These are phyloP conservation scores for Rhodotorula toruloides DNA, from an alignment of 768 basidiomycete genomes.

Conservation along the genomic window DNA sequence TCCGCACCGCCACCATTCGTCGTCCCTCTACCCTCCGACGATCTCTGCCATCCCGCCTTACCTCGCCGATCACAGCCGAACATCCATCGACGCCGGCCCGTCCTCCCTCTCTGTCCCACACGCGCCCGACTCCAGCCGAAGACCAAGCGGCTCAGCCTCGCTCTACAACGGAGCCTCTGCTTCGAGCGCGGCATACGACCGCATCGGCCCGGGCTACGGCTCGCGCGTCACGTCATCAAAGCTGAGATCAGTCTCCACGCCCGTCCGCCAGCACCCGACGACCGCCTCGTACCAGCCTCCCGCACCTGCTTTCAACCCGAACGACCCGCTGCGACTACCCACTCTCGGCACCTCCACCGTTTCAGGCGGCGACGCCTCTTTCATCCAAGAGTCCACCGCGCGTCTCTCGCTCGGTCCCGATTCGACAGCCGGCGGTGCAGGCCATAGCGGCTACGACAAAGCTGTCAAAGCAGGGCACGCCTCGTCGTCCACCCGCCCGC, in stretches of 20 bases:
- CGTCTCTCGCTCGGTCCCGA: conserved; percentile 17
- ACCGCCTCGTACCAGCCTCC: conserved; percentile 38
- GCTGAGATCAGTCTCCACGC: background rate
- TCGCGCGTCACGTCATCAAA: background rate
- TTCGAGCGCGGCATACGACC: conserved; percentile 25
- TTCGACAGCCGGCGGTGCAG: conserved; percentile 8
- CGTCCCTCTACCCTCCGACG: conserved; percentile 11
- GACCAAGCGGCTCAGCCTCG: background rate
- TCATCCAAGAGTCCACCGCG: background rate
- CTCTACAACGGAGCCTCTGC: conserved; percentile 24
- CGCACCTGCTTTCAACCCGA: conserved; percentile 24
- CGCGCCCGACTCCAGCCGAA: background rate
- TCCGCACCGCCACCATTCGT: conserved; percentile 12
- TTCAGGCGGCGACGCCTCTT: background rate
- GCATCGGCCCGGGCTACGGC: conserved; percentile 17
- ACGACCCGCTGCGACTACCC: background rate
- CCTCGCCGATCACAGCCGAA: conserved; percentile 9
- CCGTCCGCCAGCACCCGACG: background rate
- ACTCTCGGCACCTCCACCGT: too few relatives aligned
- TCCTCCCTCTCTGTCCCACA: conserved; percentile 20
- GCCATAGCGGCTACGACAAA: conserved; percentile 34
- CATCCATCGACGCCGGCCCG: background rate
- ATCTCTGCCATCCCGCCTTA: conserved; percentile 31
- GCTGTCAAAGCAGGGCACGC: conserved; percentile 12
- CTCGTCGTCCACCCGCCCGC: conserved; percentile 15